Evolutionary conservation across 2,329 filamentous ascomycete species (phyloP).

Genomic region (Monosporascus sp.): DNA sequence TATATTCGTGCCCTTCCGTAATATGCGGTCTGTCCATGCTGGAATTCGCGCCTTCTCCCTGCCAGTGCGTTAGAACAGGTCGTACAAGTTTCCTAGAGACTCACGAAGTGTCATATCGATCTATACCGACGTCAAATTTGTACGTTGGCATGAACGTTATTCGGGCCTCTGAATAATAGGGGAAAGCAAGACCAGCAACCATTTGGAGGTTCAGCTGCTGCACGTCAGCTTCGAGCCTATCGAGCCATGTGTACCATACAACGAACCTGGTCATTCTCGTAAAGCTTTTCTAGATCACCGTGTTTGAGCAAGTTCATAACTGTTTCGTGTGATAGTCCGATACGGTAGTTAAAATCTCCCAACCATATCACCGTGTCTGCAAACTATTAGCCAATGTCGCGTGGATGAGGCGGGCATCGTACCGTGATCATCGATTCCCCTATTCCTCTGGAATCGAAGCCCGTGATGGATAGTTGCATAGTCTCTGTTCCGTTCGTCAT

Average conservation of each 20-base stretch:
- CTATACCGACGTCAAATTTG: conserved; percentile 85
- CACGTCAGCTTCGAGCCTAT: conserved; percentile 8
- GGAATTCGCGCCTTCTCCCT: conserved; percentile 91
- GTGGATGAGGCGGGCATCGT: conserved; percentile 12
- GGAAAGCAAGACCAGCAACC: conserved; percentile 85
- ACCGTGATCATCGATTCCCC: conserved; percentile 87
- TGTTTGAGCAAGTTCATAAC: conserved; percentile 69
- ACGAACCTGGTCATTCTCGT: conserved; percentile 81
- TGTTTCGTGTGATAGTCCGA: conserved; percentile 74
- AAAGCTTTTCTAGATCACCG: conserved; percentile 69
- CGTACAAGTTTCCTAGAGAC: conserved; percentile 22
- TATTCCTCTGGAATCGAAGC: conserved; percentile 83
- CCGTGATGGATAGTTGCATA: conserved; percentile 86
- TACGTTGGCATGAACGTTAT: conserved; percentile 92
- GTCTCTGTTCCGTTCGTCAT: conserved; percentile 91
- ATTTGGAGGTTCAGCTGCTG: conserved; percentile 84
- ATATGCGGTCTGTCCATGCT: conserved; percentile 92
- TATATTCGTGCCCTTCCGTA: conserved; percentile 79
- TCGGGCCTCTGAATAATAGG: conserved; percentile 82
- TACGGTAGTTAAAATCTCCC: conserved; percentile 97
- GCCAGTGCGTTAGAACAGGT: conserved; percentile 23
- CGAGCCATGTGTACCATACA: background rate
- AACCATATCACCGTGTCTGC: conserved; percentile 80
- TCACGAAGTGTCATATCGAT: conserved; percentile 86
- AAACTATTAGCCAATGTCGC: conserved; percentile 15